Percentiles rank a stretch among this genome's conserved stretches.
phyloP scores from a whole-genome alignment of 2,329 filamentous ascomycete genomes.

The Sporothrix schenckii region DNA sequence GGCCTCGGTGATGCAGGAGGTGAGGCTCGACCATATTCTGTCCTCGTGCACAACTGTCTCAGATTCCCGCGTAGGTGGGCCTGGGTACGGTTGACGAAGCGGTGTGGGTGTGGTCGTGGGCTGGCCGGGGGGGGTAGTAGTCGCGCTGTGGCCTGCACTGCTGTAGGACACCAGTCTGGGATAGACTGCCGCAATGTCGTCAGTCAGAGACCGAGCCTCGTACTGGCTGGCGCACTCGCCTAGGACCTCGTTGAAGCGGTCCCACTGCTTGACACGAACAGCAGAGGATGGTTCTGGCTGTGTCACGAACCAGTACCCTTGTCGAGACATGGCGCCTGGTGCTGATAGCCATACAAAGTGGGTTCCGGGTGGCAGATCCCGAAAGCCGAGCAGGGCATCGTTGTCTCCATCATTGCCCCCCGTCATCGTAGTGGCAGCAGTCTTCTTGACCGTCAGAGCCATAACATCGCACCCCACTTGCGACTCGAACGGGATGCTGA shows the following conservation, averaged over 20 bases:
- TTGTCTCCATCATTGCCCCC: not conserved
- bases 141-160: not conserved
- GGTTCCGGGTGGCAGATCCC: conserved; percentile 57
- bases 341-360: conserved; percentile 65
- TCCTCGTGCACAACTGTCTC: conserved; percentile 9
- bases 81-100: not conserved
- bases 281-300: conserved; percentile 38
- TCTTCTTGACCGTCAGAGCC: conserved; percentile 48
- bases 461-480: conserved; percentile 58
- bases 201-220: conserved; percentile 52
- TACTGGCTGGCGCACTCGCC: conserved; percentile 50
- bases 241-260: conserved; percentile 59
- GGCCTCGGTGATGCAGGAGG: conserved; percentile 50
- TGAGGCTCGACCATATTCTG: conserved; percentile 57
- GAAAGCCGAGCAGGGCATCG: conserved; percentile 54
- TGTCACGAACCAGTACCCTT: conserved; percentile 61
- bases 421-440: conserved; percentile 36
- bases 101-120: not conserved
- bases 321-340: conserved; percentile 53
- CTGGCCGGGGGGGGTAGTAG: not conserved
- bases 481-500: conserved; percentile 53
- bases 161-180: conserved; percentile 51
- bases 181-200: conserved; percentile 47
- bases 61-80: not conserved
- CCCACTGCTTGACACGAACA: conserved; percentile 58